Evolutionary conservation across 257 asterid genomes (phyloP).

Genomic region (Ilex asprella): DNA sequence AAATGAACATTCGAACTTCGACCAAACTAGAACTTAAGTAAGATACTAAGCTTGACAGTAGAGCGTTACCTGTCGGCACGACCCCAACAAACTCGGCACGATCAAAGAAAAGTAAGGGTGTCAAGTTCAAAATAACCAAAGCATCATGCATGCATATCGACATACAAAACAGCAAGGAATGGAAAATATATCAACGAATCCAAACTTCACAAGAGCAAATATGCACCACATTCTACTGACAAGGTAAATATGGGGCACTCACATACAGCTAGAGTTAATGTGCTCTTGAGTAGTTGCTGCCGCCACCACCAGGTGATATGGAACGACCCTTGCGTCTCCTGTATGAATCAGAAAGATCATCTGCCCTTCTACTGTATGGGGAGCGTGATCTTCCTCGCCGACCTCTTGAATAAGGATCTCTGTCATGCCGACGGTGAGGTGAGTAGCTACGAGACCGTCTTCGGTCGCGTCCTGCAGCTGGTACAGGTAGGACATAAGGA

Average conservation of each 20-base stretch:
- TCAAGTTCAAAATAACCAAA: no score
- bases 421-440: conserved; percentile 34
- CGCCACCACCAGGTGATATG: conserved; percentile 15
- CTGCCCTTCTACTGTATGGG: conserved; percentile 26
- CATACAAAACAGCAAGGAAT: no score
- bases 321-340: conserved; percentile 20
- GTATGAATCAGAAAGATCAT: conserved; percentile 12
- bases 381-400: conserved; percentile 24
- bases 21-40: no score
- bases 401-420: conserved; percentile 29
- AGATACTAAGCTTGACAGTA: no score
- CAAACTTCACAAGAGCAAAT: conserved; percentile 4
- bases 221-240: conserved; percentile 6
- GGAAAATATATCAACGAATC: no score
- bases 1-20: no score
- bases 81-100: no score
- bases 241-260: background rate
- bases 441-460: conserved; percentile 39
- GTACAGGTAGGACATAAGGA: no score
- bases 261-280: background rate
- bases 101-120: no score
- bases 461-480: conserved; percentile 26
- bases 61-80: no score
- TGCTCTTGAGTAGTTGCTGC: conserved; percentile 19
- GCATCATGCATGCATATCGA: no score